These are phyloP conservation scores for Mrakia frigida DNA, from an alignment of 768 basidiomycete species.

Conservation along the genomic window DNA sequence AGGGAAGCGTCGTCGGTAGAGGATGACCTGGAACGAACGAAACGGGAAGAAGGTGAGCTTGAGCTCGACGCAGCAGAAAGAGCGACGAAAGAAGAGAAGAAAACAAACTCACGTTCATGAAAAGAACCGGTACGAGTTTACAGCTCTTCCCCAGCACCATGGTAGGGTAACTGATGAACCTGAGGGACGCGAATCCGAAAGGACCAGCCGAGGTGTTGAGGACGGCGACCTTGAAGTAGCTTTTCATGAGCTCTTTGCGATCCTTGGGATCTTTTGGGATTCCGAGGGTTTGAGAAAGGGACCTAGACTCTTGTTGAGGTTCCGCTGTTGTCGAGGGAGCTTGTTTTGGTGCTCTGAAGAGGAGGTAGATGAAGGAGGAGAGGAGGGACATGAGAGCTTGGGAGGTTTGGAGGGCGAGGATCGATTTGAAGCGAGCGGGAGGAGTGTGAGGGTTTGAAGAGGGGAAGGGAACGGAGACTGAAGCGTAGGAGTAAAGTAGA, in stretches of 20 bases:
- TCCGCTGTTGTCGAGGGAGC: slow-evolving; percentile 44
- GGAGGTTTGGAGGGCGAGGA: slow-evolving; percentile 75
- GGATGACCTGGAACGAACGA: slow-evolving; percentile 50
- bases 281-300: slow-evolving; percentile 41
- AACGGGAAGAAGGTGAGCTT: no score
- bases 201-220: slow-evolving; percentile 89
- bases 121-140: slow-evolving; percentile 89
- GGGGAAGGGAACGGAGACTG: slow-evolving; percentile 80
- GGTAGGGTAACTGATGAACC: slow-evolving; percentile 95
- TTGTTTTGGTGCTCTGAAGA: slow-evolving; percentile 52
- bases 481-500: neutral
- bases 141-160: slow-evolving; percentile 94
- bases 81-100: neutral
- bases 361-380: slow-evolving; percentile 71
- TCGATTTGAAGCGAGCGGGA: slow-evolving; percentile 66
- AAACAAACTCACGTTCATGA: slow-evolving; percentile 67
- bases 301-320: slow-evolving; percentile 33
- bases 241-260: slow-evolving; percentile 49
- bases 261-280: slow-evolving; percentile 46
- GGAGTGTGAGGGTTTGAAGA: slow-evolving; percentile 54
- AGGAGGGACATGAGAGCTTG: slow-evolving; percentile 74
- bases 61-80: neutral
- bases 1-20: slow-evolving; percentile 88
- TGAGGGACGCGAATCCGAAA: slow-evolving; percentile 90
- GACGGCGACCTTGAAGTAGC: slow-evolving; percentile 75